Conservation (phyloP, 345 rosid species). For the Salix suchowensis region DNA sequence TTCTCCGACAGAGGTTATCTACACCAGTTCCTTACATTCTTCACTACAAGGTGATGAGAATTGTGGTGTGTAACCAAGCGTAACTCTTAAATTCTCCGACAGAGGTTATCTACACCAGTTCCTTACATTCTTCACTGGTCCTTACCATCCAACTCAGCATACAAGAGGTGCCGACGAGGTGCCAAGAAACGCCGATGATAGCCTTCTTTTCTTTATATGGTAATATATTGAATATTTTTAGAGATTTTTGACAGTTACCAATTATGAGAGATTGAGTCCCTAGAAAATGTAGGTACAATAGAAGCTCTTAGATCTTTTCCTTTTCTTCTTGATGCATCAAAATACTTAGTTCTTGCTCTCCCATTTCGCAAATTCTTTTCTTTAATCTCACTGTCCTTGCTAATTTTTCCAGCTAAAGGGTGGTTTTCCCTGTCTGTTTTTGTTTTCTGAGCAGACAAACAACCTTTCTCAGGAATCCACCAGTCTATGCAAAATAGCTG, state of each 20-base stretch:
- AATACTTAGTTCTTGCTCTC: not conserved
- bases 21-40: not conserved
- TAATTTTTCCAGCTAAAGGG: not conserved
- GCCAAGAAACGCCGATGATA: not conserved
- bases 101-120: no score
- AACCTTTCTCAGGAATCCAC: slow-evolving; percentile 2
- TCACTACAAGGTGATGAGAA: not conserved
- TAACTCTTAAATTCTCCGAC: not conserved
- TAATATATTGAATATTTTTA: not conserved
- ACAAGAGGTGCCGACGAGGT: not conserved
- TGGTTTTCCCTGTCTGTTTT: not conserved
- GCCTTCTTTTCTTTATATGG: not conserved
- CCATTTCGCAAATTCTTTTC: not conserved
- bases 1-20: not conserved
- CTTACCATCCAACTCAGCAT: not conserved
- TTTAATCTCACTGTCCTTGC: not conserved
- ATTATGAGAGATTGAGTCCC: not conserved
- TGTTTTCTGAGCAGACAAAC: not conserved
- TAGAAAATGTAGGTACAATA: not conserved
- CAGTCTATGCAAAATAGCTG: not conserved
- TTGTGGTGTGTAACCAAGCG: not conserved
- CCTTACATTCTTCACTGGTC: not conserved
- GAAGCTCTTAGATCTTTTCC: not conserved
- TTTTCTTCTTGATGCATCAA: not conserved
- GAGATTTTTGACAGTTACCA: not conserved